Evolutionary conservation across 257 asterid genomes (phyloP).

Genomic region (Solanum chmielewskii): DNA sequence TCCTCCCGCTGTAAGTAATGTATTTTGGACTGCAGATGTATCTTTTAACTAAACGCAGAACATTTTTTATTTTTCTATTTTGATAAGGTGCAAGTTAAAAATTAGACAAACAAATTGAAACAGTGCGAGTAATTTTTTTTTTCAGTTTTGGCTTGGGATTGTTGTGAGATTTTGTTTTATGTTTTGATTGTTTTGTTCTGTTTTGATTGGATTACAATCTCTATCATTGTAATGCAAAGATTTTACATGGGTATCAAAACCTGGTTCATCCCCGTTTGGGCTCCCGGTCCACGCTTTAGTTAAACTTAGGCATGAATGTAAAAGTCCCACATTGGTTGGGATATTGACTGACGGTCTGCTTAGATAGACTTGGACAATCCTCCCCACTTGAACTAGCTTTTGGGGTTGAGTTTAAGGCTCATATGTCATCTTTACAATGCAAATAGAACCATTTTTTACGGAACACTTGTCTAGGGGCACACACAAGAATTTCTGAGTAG

Average conservation of each 20-base stretch:
- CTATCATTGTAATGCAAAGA: background rate
- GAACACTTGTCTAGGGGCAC: background rate
- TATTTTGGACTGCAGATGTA: background rate
- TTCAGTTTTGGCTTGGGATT: background rate
- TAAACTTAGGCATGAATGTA: background rate
- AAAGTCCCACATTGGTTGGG: background rate
- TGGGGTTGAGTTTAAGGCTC: background rate
- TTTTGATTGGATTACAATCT: background rate
- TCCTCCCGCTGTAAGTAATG: background rate
- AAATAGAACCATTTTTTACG: background rate
- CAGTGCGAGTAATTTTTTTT: too few species aligned
- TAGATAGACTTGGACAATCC: background rate
- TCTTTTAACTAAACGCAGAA: too few species aligned
- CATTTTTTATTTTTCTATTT: too few species aligned
- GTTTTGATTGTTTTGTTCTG: background rate
- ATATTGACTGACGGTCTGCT: background rate
- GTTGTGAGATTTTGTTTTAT: background rate
- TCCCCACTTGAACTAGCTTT: background rate
- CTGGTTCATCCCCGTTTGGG: background rate
- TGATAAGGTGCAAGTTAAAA: too few species aligned
- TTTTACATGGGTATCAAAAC: background rate
- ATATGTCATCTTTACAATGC: background rate
- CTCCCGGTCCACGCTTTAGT: background rate
- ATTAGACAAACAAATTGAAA: too few species aligned
- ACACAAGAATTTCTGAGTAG: background rate